phyloP scores from a whole-genome alignment of 2,329 filamentous ascomycete genomes.

The Aspergillus sp. region DNA sequence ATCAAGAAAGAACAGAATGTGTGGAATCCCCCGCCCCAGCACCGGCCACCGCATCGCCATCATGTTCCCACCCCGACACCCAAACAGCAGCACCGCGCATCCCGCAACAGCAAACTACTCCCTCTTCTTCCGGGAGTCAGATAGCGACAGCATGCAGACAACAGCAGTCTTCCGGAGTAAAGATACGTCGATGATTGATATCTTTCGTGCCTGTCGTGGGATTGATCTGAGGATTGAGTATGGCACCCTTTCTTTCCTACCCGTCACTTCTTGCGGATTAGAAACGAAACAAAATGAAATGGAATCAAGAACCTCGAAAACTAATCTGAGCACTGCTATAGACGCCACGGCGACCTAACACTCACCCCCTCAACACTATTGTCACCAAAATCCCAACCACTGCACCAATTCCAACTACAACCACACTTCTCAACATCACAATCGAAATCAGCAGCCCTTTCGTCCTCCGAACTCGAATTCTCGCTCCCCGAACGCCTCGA shows the following conservation, averaged over 20 bases:
- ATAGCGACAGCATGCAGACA: conserved; percentile 15
- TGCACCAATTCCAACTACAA: conserved; percentile 33
- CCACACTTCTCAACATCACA: background rate
- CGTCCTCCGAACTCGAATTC: conserved; percentile 29
- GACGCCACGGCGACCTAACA: conserved; percentile 35
- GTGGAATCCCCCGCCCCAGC: conserved; percentile 55
- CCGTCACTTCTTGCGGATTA: background rate
- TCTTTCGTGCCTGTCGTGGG: conserved; percentile 24
- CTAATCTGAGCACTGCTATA: conserved; percentile 8
- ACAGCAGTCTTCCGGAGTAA: conserved; percentile 35
- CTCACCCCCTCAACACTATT: background rate
- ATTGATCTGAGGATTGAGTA: conserved; percentile 42
- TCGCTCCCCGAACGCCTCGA: conserved; percentile 37
- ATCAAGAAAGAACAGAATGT: conserved; percentile 36
- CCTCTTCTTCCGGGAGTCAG: conserved; percentile 35
- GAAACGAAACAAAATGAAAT: no score
- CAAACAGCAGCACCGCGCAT: conserved; percentile 33
- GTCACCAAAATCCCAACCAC: conserved; percentile 9
- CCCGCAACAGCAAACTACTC: conserved; percentile 28
- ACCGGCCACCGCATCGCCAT: conserved; percentile 43
- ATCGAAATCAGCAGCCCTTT: background rate
- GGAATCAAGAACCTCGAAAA: background rate
- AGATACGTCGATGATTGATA: conserved; percentile 27
- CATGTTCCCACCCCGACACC: conserved; percentile 31
- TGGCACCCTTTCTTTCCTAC: conserved; percentile 5